Evolutionary conservation across 495 filamentous ascomycete genomes (phyloP).

Genomic region (Penicillium taxi): DNA sequence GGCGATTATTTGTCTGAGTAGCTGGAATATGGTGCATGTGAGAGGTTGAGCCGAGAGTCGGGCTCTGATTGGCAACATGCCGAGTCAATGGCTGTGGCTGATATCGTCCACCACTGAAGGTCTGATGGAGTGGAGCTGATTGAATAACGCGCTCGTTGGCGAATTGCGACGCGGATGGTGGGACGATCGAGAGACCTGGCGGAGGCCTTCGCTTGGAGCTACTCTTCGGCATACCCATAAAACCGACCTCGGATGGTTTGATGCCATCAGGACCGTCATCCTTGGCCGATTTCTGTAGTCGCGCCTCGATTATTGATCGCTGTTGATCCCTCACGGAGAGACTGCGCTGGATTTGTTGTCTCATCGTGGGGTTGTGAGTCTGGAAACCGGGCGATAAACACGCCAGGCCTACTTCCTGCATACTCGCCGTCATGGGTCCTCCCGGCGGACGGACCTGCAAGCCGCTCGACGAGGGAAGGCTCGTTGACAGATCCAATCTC

Average conservation of each 20-base stretch:
- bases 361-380: constrained; percentile 92
- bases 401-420: constrained; percentile 89
- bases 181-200: constrained; percentile 88
- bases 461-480: constrained; percentile 51
- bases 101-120: constrained; percentile 86
- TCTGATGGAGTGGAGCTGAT: constrained; percentile 91
- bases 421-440: constrained; percentile 72
- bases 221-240: constrained; percentile 57
- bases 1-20: constrained; percentile 80
- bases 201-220: constrained; percentile 70
- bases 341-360: constrained; percentile 89
- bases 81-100: constrained; percentile 74
- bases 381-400: constrained; percentile 94
- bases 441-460: constrained; percentile 57
- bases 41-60: constrained; percentile 75
- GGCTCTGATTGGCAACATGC: constrained; percentile 77
- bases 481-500: constrained; percentile 79
- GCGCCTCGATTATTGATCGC: constrained; percentile 85
- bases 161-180: constrained; percentile 90
- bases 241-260: constrained; percentile 42
- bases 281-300: constrained; percentile 79
- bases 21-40: constrained; percentile 91
- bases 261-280: constrained; percentile 57
- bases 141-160: constrained; percentile 94
- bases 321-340: constrained; percentile 91